Evolutionary conservation across 1,284 basidiomycete genomes (phyloP), one percentile per base, ranked within the genome.

Genomic region (Xanthoconium separans): DNA sequence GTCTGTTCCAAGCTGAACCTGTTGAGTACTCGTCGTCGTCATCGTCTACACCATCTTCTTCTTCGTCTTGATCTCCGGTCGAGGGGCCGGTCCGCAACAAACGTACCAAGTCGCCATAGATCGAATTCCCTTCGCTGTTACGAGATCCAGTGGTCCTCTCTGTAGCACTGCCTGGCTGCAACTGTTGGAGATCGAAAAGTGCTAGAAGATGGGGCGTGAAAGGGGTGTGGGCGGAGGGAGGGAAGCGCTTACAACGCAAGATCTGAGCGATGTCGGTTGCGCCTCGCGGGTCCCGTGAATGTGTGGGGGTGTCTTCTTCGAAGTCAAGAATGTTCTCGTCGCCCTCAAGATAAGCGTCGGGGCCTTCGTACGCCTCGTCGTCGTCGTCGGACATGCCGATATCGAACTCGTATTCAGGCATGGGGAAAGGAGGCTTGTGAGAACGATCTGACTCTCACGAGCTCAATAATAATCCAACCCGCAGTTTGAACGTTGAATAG

Each of bases 181-280:
- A 29, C 20, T 58, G 64, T 47, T 76, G 77, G 55, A 76, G 63
- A 37, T 73, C 68, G 55, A 81, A 77, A 24, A 80, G 50, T 30
- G 73, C 79, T 81, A 55, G 29, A n/a, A 50, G 54, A 56, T 42
- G 44, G 43, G 29, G 46, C 41, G 34, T 58, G 48, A 44, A 48
- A 20, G 18, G 3, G 12, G 30, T 47, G 46, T 41, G 29, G 27
- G 24, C 10, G 15, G 30, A 36, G 39, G 47, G 33, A 24, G 13
- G 11, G 45, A 45, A 27, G 42, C 11, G 55, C 74, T 61, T 51
- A 78, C 76, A 69, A 46, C 65, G 70, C 39, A 77, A 61, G 47
- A 77, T 73, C 39, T 71, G 68, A 22, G 66, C 49, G 16, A 69
- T 55, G 18, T 50, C 53, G 24, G 6, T 24, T 24, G 24, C 24